Evolutionary conservation across 306 rosid species (phyloP), one percentile per base, ranked within the genome.

Genomic region (Cucumis sativus): DNA sequence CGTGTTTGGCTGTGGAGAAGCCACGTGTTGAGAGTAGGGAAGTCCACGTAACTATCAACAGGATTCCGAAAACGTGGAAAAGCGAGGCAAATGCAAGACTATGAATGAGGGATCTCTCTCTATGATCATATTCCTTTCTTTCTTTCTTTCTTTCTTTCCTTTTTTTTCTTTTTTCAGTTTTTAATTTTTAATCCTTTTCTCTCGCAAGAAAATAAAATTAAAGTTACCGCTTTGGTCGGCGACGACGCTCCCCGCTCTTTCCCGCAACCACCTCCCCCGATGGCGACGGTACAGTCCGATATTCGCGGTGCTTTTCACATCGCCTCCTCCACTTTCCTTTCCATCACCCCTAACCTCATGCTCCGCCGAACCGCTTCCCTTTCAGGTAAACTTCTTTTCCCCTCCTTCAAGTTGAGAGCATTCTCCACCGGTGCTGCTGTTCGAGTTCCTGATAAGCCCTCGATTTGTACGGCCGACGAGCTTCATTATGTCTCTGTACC

Each of bases 381-480:
- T 52, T 25, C 77, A 7, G 43, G 61, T 18, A 51, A 30, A 51
- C 45, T 54, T 10, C 57, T 80, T 56, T 74, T 81, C 2, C 28
- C 89, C 82, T 63, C 88, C 78, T 85, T 89, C 63, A 81, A 85
- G 10, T 70, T 82, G 21, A 67, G 89, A 74, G 92, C 93, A 30
- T 92, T 89, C 87, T 86, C 91, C 84, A 52, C 80, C 73, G 67
- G 23, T 41, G 85, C 33, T 76, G 21, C 78, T 72, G 72, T 87
- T 10, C 82, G 82, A 87, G 18, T 85, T 45, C 82, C 84, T 20
- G 96, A 89, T 8, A 91, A 89, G 83, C 99, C 97, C 30, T 82
- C 97, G 62, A 66, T 88, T 67, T 96, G 99, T 82, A 92, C 97
- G 20, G 99, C 99, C 43, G 99, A 96, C 66, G 99, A 96, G 84